Conservation (phyloP, 2,329 filamentous ascomycete genomes). For the Raffaelea albimanens region DNA sequence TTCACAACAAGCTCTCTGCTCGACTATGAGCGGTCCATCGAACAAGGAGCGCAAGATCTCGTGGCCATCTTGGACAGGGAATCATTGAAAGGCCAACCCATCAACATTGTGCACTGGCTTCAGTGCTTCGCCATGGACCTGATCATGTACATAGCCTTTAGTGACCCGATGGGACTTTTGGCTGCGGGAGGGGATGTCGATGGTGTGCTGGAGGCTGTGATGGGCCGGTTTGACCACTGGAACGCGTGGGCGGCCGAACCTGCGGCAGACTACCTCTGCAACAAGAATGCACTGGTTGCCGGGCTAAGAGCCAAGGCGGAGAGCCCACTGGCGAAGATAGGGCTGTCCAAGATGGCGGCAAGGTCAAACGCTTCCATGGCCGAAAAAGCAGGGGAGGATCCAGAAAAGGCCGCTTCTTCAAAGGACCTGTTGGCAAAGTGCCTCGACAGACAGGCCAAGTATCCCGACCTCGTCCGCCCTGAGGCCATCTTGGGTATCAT, state of each 20-base stretch:
- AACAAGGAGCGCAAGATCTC: background rate
- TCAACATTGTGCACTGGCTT: background rate
- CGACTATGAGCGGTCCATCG: conserved; percentile 3
- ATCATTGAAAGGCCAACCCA: no score
- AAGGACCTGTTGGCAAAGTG: conserved; percentile 3
- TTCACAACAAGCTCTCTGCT: conserved; percentile 2
- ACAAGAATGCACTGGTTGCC: background rate
- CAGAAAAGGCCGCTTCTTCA: no score
- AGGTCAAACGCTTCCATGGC: background rate
- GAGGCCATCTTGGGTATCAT: conserved; percentile 2
- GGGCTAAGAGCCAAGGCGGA: background rate
- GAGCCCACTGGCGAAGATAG: background rate
- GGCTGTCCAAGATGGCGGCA: conserved; percentile 1
- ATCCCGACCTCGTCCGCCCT: background rate
- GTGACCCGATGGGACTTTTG: conserved; percentile 1
- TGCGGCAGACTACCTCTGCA: background rate
- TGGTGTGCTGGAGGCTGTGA: conserved; percentile 8
- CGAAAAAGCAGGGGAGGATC: background rate
- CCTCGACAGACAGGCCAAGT: conserved; percentile 1
- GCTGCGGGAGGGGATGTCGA: conserved; percentile 12
- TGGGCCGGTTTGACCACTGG: conserved; percentile 4
- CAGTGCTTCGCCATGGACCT: conserved; percentile 4
- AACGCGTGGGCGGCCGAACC: conserved; percentile 4
- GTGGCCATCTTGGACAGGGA: background rate
- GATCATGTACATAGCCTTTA: conserved; percentile 2